These are phyloP conservation scores for Haematococcus lacustris DNA, from an alignment of 139 green algal genomes.

Conservation along the genomic window DNA sequence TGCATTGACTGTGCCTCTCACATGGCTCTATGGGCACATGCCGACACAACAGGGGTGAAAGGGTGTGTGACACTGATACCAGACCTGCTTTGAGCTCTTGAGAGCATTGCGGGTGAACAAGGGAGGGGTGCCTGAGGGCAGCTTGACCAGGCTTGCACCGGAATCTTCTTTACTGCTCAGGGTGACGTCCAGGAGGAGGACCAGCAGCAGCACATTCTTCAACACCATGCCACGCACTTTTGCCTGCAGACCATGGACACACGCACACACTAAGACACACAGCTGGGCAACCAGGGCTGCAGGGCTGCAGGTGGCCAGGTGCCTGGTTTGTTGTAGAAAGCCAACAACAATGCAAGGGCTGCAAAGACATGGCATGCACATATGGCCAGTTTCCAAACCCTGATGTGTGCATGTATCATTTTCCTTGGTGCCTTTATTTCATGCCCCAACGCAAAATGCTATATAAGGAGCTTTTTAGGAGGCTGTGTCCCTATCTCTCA, in stretches of 20 bases:
- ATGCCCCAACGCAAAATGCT: too few relatives aligned
- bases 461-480: too few relatives aligned
- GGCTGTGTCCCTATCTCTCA: too few relatives aligned
- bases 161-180: background rate
- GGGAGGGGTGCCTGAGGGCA: constrained; percentile 35
- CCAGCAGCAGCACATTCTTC: constrained; percentile 71
- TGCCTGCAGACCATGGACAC: background rate
- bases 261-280: too few relatives aligned
- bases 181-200: constrained; percentile 63
- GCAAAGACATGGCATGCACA: background rate
- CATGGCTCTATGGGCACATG: background rate
- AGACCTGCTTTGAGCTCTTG: constrained; percentile 60
- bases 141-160: too few relatives aligned
- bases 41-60: background rate
- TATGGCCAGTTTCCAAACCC: background rate
- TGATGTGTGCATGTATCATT: background rate
- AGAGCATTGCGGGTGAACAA: constrained; percentile 44
- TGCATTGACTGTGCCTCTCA: too few relatives aligned
- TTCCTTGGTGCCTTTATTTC: too few relatives aligned
- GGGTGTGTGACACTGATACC: background rate
- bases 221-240: constrained; percentile 55
- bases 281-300: background rate
- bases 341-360: background rate
- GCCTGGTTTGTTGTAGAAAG: background rate
- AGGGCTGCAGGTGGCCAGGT: background rate